A percentile compares a stretch with the other conserved stretches of the same genome.
These are phyloP conservation scores for Termitomyces sp. DNA, from an alignment of 768 basidiomycete species.

Conservation along the genomic window DNA sequence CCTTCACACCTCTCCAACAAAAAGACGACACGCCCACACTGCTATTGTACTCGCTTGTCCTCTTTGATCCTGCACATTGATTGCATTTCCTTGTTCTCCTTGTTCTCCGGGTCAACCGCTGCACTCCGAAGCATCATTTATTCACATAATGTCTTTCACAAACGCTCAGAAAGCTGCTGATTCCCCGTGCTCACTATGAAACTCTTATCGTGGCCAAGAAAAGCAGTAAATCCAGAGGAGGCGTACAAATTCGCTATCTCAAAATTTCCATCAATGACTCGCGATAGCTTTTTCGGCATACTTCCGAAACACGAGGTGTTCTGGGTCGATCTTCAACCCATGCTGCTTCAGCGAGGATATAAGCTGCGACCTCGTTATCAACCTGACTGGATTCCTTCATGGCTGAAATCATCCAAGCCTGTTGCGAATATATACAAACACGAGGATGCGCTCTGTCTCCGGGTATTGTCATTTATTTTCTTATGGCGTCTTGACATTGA, in stretches of 20 bases:
- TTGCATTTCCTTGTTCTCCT: too few species aligned
- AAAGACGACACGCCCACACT: too few species aligned
- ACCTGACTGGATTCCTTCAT: constrained; percentile 8
- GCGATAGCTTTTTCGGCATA: neutral
- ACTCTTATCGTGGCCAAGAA: neutral
- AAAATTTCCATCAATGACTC: neutral
- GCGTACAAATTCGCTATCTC: neutral
- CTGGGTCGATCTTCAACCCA: constrained; percentile 1
- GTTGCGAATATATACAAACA: neutral
- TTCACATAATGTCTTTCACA: neutral
- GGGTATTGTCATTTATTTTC: neutral
- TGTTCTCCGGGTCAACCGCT: too few species aligned
- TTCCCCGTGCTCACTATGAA: neutral
- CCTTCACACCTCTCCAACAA: too few species aligned
- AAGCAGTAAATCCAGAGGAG: neutral
- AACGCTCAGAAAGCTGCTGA: neutral
- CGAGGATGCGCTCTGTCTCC: neutral
- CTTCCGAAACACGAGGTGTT: neutral
- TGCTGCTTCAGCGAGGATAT: constrained; percentile 7
- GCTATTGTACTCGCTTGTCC: too few species aligned
- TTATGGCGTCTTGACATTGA: neutral
- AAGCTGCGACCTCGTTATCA: constrained; percentile 7
- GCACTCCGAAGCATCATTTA: too few species aligned
- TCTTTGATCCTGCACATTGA: too few species aligned
- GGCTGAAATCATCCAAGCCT: neutral